These are phyloP conservation scores for Paecilomyces dactylethromorphus DNA, from an alignment of 2,329 filamentous ascomycete species.

Conservation along the genomic window DNA sequence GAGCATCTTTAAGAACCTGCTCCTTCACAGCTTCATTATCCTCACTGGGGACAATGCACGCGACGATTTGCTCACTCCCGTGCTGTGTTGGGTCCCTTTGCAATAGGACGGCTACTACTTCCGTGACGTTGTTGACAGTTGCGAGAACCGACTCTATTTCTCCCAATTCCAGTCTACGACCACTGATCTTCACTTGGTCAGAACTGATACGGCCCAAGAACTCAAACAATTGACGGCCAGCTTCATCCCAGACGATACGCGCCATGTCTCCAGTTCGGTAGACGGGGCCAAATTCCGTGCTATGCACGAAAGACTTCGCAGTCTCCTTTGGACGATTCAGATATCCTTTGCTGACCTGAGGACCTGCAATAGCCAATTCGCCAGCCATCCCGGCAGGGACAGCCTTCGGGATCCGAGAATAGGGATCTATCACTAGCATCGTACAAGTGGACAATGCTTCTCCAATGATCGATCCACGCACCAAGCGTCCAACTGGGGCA, in stretches of 20 bases:
- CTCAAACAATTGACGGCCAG: constrained; percentile 48
- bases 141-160: constrained; percentile 54
- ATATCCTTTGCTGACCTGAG: constrained; percentile 23
- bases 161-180: constrained; percentile 73
- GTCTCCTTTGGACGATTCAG: constrained; percentile 18
- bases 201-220: constrained; percentile 72
- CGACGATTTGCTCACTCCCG: constrained; percentile 19
- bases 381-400: constrained; percentile 38
- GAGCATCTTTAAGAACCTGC: constrained; percentile 10
- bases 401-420: constrained; percentile 20
- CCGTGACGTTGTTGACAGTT: constrained; percentile 11
- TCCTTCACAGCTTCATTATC: constrained; percentile 4
- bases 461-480: constrained; percentile 31
- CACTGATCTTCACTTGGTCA: constrained; percentile 79
- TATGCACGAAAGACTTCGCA: constrained; percentile 18
- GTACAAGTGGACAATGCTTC: constrained; percentile 28
- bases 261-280: constrained; percentile 37
- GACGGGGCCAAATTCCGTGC: constrained; percentile 40
- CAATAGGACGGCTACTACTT: constrained; percentile 17
- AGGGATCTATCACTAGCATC: constrained; percentile 21
- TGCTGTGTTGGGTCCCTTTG: constrained; percentile 10
- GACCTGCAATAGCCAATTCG: constrained; percentile 37
- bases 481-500: constrained; percentile 11
- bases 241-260: constrained; percentile 57
- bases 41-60: constrained; percentile 15